Conservation (phyloP, 495 filamentous ascomycete genomes). For the Copromyces sp. region DNA sequence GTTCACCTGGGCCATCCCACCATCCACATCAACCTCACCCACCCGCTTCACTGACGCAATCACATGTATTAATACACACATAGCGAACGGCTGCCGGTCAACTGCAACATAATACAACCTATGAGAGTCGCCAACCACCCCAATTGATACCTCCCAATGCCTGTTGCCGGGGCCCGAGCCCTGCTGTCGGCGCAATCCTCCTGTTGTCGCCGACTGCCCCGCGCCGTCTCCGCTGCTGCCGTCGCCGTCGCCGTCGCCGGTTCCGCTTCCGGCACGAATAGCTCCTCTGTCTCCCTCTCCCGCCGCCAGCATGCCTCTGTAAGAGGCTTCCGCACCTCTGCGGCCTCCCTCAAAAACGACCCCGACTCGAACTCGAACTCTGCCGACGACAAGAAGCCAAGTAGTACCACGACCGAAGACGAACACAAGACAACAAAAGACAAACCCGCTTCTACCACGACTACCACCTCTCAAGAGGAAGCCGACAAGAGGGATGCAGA, state of each 20-base stretch:
- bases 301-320: background rate
- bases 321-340: slow-evolving; percentile 14
- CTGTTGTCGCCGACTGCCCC: slow-evolving; percentile 10
- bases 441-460: background rate
- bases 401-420: background rate
- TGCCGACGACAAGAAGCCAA: background rate
- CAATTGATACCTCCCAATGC: slow-evolving; percentile 15
- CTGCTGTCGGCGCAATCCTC: slow-evolving; percentile 18
- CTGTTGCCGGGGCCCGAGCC: slow-evolving; percentile 21
- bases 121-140: slow-evolving; percentile 7
- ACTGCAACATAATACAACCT: slow-evolving; percentile 5
- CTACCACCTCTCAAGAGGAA: background rate
- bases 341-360: slow-evolving; percentile 5
- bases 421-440: background rate
- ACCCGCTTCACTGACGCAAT: background rate
- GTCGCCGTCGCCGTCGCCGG: background rate
- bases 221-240: slow-evolving; percentile 2
- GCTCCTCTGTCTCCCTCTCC: background rate
- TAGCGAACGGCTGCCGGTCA: background rate
- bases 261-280: background rate
- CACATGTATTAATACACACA: background rate
- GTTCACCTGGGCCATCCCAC: background rate
- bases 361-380: slow-evolving; percentile 4
- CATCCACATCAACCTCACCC: background rate
- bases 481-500: background rate